A percentile compares a stretch with the other conserved stretches of the same genome.
Evolutionary conservation across 176 grass and related monocot genomes (phyloP).

Genomic region (Alloteropsis semialata): DNA sequence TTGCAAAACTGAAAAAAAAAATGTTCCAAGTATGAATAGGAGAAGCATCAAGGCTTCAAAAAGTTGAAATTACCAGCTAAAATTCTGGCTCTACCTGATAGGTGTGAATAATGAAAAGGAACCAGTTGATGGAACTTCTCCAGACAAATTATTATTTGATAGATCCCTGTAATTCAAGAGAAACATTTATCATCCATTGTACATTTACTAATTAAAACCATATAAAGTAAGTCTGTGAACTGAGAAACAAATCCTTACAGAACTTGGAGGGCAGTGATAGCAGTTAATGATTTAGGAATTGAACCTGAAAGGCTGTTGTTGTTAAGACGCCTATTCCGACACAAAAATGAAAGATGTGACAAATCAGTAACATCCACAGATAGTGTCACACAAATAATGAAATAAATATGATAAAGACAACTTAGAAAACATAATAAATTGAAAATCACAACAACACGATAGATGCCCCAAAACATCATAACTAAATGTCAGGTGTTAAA

Average conservation of each 20-base stretch:
- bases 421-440: background rate
- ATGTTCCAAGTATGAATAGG: slow-evolving; percentile 16
- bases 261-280: slow-evolving; percentile 82
- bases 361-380: slow-evolving; percentile 27
- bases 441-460: background rate
- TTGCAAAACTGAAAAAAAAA: slow-evolving; percentile 66
- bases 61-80: background rate
- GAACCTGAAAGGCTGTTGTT: slow-evolving; percentile 80
- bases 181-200: slow-evolving; percentile 19
- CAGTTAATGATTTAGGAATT: slow-evolving; percentile 80
- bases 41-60: slow-evolving; percentile 14
- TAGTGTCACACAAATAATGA: slow-evolving; percentile 3
- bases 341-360: slow-evolving; percentile 14
- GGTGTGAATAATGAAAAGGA: slow-evolving; percentile 94
- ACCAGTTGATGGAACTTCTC: slow-evolving; percentile 86
- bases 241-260: slow-evolving; percentile 56
- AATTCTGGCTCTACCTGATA: slow-evolving; percentile 56
- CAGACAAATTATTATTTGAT: slow-evolving; percentile 84
- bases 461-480: slow-evolving; percentile 7
- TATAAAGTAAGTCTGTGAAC: slow-evolving; percentile 10
- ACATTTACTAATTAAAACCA: slow-evolving; percentile 22
- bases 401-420: background rate
- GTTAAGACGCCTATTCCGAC: slow-evolving; percentile 72
- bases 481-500: background rate
- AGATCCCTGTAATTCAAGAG: slow-evolving; percentile 59